Percentiles rank a stretch among this genome's conserved stretches.
Evolutionary conservation across 208 protist species (phyloP).

Genomic region (Novymonas esmeraldas): DNA sequence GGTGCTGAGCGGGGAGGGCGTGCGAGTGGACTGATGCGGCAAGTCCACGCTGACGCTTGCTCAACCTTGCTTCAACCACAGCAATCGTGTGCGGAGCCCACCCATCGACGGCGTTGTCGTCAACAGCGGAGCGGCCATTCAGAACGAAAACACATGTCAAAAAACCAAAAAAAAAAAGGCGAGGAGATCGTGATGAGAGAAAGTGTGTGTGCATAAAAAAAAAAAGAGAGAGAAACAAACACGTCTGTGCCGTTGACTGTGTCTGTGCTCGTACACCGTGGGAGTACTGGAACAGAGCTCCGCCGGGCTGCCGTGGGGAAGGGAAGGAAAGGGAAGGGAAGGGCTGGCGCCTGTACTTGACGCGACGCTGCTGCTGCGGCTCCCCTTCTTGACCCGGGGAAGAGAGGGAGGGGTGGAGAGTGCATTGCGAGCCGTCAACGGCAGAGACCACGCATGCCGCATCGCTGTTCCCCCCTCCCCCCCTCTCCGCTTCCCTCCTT

Average conservation of each 20-base stretch:
- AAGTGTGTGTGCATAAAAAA: neutral
- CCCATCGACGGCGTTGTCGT: no score
- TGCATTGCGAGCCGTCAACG: no score
- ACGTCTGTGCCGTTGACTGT: neutral
- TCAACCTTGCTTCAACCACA: no score
- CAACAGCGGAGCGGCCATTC: neutral
- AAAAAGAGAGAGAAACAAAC: neutral
- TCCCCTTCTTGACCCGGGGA: no score
- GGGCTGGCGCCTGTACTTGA: neutral
- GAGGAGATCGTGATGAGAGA: neutral
- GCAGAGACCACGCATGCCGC: no score
- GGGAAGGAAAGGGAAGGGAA: neutral
- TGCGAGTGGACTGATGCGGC: no score
- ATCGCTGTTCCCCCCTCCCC: no score
- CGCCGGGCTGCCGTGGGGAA: neutral
- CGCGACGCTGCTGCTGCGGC: neutral
- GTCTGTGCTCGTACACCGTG: neutral
- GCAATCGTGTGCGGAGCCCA: no score
- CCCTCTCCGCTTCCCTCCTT: no score
- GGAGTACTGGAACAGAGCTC: neutral
- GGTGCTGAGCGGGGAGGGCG: no score
- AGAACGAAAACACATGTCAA: neutral
- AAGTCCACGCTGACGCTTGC: no score
- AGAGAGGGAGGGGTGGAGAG: no score
- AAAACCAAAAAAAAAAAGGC: neutral